Conservation (phyloP, 1,284 basidiomycete genomes). For the Pseudozyma hubeiensis region DNA sequence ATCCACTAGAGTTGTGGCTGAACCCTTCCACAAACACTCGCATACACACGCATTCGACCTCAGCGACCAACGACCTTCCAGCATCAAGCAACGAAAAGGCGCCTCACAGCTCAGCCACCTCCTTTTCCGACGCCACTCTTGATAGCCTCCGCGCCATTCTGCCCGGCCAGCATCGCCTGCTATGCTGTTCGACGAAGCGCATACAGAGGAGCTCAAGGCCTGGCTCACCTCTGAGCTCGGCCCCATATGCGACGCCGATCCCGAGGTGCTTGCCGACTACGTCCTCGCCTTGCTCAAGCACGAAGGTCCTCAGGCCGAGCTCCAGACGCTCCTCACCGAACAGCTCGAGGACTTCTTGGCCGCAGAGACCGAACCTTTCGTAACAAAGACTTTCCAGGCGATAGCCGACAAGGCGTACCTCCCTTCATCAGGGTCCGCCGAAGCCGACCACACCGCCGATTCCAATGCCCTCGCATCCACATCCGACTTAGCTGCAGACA, state of each 20-base stretch:
- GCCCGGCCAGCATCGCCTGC: background rate
- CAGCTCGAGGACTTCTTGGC: slow-evolving; percentile 93
- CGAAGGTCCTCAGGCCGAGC: slow-evolving; percentile 83
- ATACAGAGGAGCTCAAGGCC: slow-evolving; percentile 57
- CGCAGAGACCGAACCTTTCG: slow-evolving; percentile 82
- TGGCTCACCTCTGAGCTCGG: slow-evolving; percentile 63
- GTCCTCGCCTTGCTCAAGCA: slow-evolving; percentile 93
- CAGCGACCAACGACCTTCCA: too few relatives aligned
- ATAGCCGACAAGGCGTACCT: slow-evolving; percentile 64
- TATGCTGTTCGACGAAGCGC: slow-evolving; percentile 54
- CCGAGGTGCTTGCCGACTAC: slow-evolving; percentile 91
- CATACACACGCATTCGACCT: too few relatives aligned
- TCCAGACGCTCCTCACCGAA: slow-evolving; percentile 79
- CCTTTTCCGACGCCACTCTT: too few relatives aligned
- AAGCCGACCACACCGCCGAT: slow-evolving; percentile 15
- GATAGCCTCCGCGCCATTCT: too few relatives aligned
- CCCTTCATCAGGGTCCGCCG: slow-evolving; percentile 16
- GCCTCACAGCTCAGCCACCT: too few relatives aligned
- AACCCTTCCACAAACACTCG: too few relatives aligned
- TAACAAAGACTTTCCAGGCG: slow-evolving; percentile 83
- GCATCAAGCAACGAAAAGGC: too few relatives aligned
- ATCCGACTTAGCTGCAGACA: slow-evolving; percentile 11
- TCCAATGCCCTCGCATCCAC: slow-evolving; percentile 21
- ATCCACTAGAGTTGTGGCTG: too few relatives aligned
- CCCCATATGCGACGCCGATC: slow-evolving; percentile 86